These are phyloP conservation scores for Pythium vanterpoolii DNA, from an alignment of 352 stramenopile species.

Conservation along the genomic window DNA sequence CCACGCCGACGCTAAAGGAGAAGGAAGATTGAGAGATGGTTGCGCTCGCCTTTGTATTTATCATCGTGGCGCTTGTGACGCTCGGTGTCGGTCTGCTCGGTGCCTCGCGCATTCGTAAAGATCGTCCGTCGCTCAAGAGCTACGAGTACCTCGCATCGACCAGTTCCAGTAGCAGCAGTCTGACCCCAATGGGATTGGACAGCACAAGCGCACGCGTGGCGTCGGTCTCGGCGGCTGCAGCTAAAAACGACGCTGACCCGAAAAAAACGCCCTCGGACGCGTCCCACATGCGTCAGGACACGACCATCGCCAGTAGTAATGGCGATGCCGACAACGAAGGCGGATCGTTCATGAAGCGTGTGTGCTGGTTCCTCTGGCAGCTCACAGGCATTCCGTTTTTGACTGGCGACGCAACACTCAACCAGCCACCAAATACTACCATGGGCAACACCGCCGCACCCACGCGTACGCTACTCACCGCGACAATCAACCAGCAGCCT, in stretches of 20 bases:
- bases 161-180: conserved; percentile 2
- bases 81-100: conserved; percentile 25
- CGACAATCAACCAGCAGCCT: background rate
- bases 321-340: background rate
- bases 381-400: conserved; percentile 25
- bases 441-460: conserved; percentile 26
- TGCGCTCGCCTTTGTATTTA: conserved; percentile 15
- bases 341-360: background rate
- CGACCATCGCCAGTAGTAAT: background rate
- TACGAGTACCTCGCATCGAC: no score
- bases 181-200: conserved; percentile 6
- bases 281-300: conserved; percentile 15
- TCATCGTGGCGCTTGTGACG: conserved; percentile 13
- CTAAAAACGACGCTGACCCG: conserved; percentile 10
- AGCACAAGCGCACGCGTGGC: conserved; percentile 9
- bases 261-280: conserved; percentile 6
- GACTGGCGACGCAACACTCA: background rate
- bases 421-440: background rate
- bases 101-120: conserved; percentile 23
- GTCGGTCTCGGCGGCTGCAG: no score
- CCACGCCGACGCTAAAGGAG: no score
- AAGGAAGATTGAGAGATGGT: no score
- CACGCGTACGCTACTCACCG: background rate
- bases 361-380: conserved; percentile 3
- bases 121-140: conserved; percentile 21